These are phyloP conservation scores for Pisolithus tinctorius DNA, from an alignment of 768 basidiomycete genomes.

Conservation along the genomic window DNA sequence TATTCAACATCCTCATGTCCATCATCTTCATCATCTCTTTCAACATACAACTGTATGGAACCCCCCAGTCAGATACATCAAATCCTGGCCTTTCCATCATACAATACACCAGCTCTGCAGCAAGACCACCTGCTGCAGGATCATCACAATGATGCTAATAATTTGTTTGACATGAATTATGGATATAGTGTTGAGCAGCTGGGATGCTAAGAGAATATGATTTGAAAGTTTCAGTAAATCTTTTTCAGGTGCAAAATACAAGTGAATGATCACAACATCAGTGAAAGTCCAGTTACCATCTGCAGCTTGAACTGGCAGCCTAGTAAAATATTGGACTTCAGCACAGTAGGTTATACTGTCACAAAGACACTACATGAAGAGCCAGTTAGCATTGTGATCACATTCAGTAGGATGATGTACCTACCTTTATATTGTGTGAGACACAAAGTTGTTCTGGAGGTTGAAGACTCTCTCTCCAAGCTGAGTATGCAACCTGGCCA, in stretches of 20 bases:
- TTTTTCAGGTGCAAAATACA: slow-evolving; percentile 4
- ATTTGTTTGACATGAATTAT: not conserved
- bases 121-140: not conserved
- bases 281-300: not conserved
- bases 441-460: too few species aligned
- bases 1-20: not conserved
- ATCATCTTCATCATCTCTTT: not conserved
- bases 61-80: slow-evolving; percentile 2
- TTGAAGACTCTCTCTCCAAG: too few species aligned
- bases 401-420: too few species aligned
- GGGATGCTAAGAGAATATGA: too few species aligned
- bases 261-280: slow-evolving; percentile 2
- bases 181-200: too few species aligned
- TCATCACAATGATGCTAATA: not conserved
- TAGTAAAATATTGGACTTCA: not conserved
- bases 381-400: not conserved
- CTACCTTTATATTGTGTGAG: too few species aligned
- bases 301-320: not conserved
- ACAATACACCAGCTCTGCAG: not conserved
- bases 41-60: not conserved
- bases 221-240: too few species aligned
- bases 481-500: too few species aligned
- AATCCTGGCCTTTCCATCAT: slow-evolving; percentile 5
- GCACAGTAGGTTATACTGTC: too few species aligned
- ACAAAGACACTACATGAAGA: not conserved